These are phyloP conservation scores for Ogataea neopini DNA, from an alignment of 805 yeast species.

Conservation along the genomic window DNA sequence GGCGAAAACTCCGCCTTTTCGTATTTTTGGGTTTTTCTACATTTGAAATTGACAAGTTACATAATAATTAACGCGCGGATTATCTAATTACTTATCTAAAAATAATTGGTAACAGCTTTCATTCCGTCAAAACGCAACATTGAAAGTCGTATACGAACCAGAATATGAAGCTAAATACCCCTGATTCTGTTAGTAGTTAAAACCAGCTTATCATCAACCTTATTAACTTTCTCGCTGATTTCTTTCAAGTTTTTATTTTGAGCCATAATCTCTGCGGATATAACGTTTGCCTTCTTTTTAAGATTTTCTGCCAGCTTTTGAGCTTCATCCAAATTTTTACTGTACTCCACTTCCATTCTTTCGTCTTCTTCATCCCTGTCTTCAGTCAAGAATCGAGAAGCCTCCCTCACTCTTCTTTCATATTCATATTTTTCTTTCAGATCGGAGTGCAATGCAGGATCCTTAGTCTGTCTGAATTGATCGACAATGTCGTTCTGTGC, in stretches of 20 bases:
- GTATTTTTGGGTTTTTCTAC: neutral
- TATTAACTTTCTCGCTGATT: conserved; percentile 83
- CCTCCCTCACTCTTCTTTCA: conserved; percentile 54
- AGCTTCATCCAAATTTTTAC: conserved; percentile 79
- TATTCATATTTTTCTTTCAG: conserved; percentile 48
- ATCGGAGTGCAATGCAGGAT: conserved; percentile 28
- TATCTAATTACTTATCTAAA: neutral
- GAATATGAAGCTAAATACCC: conserved; percentile 27
- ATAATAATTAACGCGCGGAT: neutral
- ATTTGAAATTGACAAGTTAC: neutral
- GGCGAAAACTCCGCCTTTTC: neutral
- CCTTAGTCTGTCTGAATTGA: conserved; percentile 47
- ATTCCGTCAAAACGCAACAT: no score
- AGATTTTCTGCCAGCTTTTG: conserved; percentile 66
- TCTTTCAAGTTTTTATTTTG: conserved; percentile 75
- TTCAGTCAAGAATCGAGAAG: conserved; percentile 77
- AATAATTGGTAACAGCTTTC: neutral
- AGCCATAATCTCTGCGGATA: conserved; percentile 73
- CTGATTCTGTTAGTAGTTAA: conserved; percentile 34
- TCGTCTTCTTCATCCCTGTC: conserved; percentile 87
- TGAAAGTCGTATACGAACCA: neutral
- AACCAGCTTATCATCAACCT: conserved; percentile 72
- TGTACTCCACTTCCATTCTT: conserved; percentile 85
- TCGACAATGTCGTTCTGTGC: conserved; percentile 34
- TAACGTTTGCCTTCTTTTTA: conserved; percentile 67